A percentile compares a stretch with the other conserved stretches of the same genome.
phyloP scores from a whole-genome alignment of 306 rosid genomes.

The Ormosia emarginata region DNA sequence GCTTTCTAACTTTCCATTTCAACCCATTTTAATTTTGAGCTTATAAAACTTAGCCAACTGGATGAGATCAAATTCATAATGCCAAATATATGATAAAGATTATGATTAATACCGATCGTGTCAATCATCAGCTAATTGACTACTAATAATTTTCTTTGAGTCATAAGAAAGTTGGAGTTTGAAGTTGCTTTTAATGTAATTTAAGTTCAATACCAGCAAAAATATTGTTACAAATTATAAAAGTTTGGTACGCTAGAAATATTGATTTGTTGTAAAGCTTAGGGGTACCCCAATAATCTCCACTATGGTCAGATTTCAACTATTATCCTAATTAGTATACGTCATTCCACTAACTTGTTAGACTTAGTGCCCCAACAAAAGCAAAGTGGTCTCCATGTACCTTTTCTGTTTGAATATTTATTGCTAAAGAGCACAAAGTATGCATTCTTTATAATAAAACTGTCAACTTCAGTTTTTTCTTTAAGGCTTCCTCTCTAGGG shows the following conservation, averaged over 20 bases:
- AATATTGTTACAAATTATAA: background rate
- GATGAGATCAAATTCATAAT: constrained; percentile 29
- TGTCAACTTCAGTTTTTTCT: constrained; percentile 35
- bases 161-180: background rate
- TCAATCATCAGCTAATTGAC: background rate
- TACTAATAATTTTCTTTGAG: background rate
- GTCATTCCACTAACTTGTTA: constrained; percentile 51
- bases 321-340: constrained; percentile 31
- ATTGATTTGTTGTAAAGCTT: constrained; percentile 21
- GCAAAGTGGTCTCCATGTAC: constrained; percentile 59
- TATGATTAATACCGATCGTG: background rate
- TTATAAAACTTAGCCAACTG: background rate
- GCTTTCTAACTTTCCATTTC: constrained; percentile 46
- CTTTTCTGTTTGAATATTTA: constrained; percentile 50
- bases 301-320: constrained; percentile 34
- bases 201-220: background rate
- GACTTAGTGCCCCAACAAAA: constrained; percentile 79
- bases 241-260: constrained; percentile 22
- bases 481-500: constrained; percentile 23
- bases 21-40: background rate
- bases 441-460: constrained; percentile 20
- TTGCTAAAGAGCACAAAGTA: constrained; percentile 14
- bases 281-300: constrained; percentile 51
- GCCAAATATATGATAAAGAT: background rate
- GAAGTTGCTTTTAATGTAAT: no score